Evolutionary conservation across 345 rosid species (phyloP).

Genomic region (Citrus unshiu): DNA sequence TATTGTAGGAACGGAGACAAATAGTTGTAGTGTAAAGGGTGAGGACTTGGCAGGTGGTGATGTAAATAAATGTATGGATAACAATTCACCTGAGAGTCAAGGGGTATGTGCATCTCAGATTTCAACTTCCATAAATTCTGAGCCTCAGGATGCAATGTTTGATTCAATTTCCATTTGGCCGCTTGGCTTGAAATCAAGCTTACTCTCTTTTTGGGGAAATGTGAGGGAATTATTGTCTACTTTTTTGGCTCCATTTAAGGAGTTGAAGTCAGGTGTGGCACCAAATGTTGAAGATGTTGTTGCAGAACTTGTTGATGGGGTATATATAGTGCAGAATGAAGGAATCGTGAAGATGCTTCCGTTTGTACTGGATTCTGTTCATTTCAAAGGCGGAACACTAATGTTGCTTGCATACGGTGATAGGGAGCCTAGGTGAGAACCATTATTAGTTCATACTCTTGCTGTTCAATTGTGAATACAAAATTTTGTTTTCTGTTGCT

Average conservation of each 20-base stretch:
- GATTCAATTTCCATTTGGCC: constrained; percentile 31
- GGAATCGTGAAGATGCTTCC: constrained; percentile 67
- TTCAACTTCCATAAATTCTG: constrained; percentile 33
- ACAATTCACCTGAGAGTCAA: constrained; percentile 29
- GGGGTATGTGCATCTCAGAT: constrained; percentile 26
- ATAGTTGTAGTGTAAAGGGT: constrained; percentile 18
- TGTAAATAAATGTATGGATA: constrained; percentile 24
- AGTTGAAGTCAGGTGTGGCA: constrained; percentile 38
- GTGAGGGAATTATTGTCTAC: constrained; percentile 28
- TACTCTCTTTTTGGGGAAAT: constrained; percentile 32
- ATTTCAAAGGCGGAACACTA: constrained; percentile 79
- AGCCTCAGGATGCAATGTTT: constrained; percentile 28
- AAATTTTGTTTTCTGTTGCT: background rate
- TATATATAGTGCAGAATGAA: constrained; percentile 51
- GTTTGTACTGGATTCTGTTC: constrained; percentile 82
- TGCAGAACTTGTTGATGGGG: constrained; percentile 58
- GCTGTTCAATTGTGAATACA: background rate
- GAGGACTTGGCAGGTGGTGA: constrained; percentile 24
- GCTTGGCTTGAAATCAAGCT: constrained; percentile 19
- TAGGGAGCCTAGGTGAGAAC: constrained; percentile 75
- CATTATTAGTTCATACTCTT: background rate
- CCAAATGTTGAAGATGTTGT: constrained; percentile 55
- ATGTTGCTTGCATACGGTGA: constrained; percentile 89
- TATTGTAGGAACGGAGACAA: constrained; percentile 21
- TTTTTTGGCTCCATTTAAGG: constrained; percentile 37